A percentile compares a stretch with the other conserved stretches of the same genome.
These are phyloP conservation scores for Kalanchoe fedtschenkoi DNA, from an alignment of 164 flowering plant species.

Conservation along the genomic window DNA sequence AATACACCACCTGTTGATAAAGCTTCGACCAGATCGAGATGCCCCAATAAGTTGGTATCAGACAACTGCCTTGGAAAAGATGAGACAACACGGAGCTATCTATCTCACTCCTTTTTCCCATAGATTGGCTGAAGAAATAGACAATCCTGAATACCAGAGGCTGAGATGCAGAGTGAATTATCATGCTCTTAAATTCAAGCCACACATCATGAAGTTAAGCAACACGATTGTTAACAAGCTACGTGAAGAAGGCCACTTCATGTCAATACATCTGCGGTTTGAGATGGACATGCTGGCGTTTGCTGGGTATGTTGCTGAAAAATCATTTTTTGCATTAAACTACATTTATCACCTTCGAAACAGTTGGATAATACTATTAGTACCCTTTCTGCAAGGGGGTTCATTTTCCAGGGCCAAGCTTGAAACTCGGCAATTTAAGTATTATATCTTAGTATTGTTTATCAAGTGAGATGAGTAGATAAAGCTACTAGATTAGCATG, in stretches of 20 bases:
- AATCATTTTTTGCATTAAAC: background rate
- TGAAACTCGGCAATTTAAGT: background rate
- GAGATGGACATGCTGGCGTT: constrained; percentile 99
- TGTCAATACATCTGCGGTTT: constrained; percentile 98
- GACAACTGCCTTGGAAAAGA: constrained; percentile 63
- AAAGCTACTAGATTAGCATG: background rate
- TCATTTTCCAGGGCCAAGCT: background rate
- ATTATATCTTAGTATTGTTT: background rate
- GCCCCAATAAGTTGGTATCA: constrained; percentile 87
- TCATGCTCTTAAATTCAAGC: constrained; percentile 88
- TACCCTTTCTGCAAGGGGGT: background rate
- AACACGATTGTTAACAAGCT: constrained; percentile 67
- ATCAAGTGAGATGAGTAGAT: background rate
- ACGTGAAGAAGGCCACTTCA: constrained; percentile 86
- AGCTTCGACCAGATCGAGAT: constrained; percentile 95
- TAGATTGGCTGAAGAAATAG: constrained; percentile 93
- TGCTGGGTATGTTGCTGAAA: constrained; percentile 66
- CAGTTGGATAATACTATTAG: too few species aligned
- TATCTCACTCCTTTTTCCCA: constrained; percentile 96
- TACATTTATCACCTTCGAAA: background rate
- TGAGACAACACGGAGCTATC: constrained; percentile 93
- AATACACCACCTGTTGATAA: constrained; percentile 6
- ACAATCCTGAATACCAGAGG: constrained; percentile 87
- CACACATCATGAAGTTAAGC: constrained; percentile 79
- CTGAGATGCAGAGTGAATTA: constrained; percentile 95